Conservation (phyloP, 176 grass and related monocot genomes). For the Phoenix dactylifera region DNA sequence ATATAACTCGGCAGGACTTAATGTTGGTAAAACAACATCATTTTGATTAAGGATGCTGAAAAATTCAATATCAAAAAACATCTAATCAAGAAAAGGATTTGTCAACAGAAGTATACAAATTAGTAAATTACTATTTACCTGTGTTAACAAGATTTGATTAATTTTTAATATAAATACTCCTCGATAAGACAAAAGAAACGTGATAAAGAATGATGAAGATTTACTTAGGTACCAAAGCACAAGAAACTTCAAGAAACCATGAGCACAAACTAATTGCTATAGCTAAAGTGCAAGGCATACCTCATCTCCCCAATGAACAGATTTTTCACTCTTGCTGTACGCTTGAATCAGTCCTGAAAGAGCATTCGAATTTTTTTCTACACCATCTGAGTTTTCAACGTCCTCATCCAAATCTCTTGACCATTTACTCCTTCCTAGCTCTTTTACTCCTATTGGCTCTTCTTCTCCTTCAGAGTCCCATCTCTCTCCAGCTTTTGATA, state of each 20-base stretch:
- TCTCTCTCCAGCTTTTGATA: slow-evolving; percentile 35
- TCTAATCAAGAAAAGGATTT: too few species aligned
- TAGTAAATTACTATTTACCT: too few species aligned
- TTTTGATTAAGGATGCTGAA: too few species aligned
- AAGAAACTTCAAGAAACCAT: not conserved
- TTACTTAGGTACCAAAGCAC: not conserved
- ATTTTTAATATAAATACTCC: too few species aligned
- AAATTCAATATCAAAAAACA: too few species aligned
- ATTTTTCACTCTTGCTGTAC: slow-evolving; percentile 47
- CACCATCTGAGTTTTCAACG: slow-evolving; percentile 29
- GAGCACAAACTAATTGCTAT: slow-evolving; percentile 1
- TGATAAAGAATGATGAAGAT: not conserved
- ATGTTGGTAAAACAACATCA: too few species aligned
- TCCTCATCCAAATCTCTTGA: slow-evolving; percentile 85
- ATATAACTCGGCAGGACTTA: too few species aligned
- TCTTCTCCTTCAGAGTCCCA: slow-evolving; percentile 55
- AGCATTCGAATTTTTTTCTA: slow-evolving; percentile 31
- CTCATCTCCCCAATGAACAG: slow-evolving; percentile 85
- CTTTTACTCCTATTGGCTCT: slow-evolving; percentile 39
- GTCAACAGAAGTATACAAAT: too few species aligned
- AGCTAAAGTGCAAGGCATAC: slow-evolving; percentile 34
- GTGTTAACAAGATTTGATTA: too few species aligned
- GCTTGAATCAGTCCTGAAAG: slow-evolving; percentile 55
- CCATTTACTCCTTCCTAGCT: slow-evolving; percentile 84
- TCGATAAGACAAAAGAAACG: too few species aligned